Base-by-base conservation (phyloP, 345 rosid genomes). In the Ricinus communis region DNA sequence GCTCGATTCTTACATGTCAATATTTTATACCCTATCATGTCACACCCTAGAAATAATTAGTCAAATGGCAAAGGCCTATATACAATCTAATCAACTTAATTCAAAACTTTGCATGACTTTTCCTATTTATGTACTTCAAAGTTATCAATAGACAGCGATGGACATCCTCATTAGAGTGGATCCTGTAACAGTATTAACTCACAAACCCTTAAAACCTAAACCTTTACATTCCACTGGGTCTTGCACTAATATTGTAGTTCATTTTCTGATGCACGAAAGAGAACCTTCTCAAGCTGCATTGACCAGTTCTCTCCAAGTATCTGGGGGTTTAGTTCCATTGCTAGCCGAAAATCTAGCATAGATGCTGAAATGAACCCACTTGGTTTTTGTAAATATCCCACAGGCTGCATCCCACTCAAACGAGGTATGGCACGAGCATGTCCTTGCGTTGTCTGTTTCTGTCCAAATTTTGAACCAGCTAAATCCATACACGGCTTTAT, bases 21-120 rank as follows among this genome's bases (percentile, higher is more conserved):
- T 46, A 31, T 68, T 46, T 55, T 69, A 47, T 36, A 47, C 25
- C 61, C 74, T 64, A 69, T 46, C 64, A n/a, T 22, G 79, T 74
- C 58, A 59, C 58, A 69, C 65, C 67, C 76, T 68, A 6, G 27
- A 60, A 41, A 77, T 46, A 61, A 79, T 77, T 74, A 63, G 72
- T 61, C 47, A n/a, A n/a, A n/a, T n/a, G n/a, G n/a, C 66, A 57
- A 47, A 40, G 52, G 47, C 74, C 70, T 75, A 80, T 83, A 65
- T 58, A 83, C 86, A 77, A 70, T 71, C 79, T 57, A 72, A 73
- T 60, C 73, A 65, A 50, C 70, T 61, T 54, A 58, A 71, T 69
- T 50, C 75, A 52, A 69, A 79, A 74, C 66, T 71, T 68, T 47
- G 16, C 38, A 31, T 61, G 65, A 52, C 72, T 43, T 74, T 71